Percentiles rank a stretch among this genome's conserved stretches.
phyloP scores from a whole-genome alignment of 176 grass and related monocot genomes.

The Paspalum notatum region DNA sequence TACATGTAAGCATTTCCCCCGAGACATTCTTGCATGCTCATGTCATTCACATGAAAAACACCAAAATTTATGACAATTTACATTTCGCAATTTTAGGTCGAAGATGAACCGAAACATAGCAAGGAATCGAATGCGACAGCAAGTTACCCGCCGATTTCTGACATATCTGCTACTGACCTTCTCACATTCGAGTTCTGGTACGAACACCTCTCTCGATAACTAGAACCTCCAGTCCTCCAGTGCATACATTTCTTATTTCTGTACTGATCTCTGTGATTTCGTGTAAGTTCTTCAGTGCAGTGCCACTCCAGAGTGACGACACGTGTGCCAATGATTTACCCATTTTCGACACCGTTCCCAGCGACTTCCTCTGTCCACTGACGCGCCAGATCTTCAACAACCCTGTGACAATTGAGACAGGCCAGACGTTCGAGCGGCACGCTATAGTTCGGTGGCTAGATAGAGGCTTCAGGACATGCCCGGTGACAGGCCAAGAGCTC shows the following conservation, averaged over 20 bases:
- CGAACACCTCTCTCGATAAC: neutral
- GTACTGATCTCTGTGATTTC: neutral
- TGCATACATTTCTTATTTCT: neutral
- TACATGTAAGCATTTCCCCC: neutral
- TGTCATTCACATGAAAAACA: neutral
- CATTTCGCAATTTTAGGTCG: slow-evolving; percentile 12
- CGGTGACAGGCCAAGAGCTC: slow-evolving; percentile 43
- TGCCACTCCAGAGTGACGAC: slow-evolving; percentile 29
- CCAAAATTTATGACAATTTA: slow-evolving; percentile 11
- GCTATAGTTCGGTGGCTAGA: slow-evolving; percentile 55
- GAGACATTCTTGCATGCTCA: neutral
- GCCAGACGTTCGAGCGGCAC: slow-evolving; percentile 61
- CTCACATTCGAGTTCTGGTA: slow-evolving; percentile 49
- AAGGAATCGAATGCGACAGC: slow-evolving; percentile 22
- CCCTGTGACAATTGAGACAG: slow-evolving; percentile 51
- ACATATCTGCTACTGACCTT: slow-evolving; percentile 34
- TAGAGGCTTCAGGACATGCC: slow-evolving; percentile 37
- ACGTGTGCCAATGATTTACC: neutral
- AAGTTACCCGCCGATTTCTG: slow-evolving; percentile 3
- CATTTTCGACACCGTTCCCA: slow-evolving; percentile 38
- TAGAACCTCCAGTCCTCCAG: neutral
- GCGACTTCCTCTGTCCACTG: slow-evolving; percentile 58
- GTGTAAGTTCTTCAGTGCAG: slow-evolving; percentile 35
- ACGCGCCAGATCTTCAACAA: slow-evolving; percentile 51
- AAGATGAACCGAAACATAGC: slow-evolving; percentile 12